phyloP scores from a whole-genome alignment of 257 asterid genomes.

The Dorcoceras hygrometricum region DNA sequence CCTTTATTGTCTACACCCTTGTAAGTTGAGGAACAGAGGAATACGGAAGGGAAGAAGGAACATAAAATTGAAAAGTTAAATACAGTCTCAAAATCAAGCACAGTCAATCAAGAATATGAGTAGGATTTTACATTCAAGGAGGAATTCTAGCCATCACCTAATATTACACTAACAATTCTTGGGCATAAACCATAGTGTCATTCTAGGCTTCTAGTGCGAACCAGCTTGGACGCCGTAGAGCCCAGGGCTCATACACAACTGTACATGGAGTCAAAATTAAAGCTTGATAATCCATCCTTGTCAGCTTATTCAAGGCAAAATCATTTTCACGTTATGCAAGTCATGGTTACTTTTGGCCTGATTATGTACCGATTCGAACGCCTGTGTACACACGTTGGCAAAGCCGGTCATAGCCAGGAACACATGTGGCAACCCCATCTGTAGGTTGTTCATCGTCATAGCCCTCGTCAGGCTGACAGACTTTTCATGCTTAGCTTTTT shows the following conservation, averaged over 20 bases:
- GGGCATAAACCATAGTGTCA: conserved; percentile 5
- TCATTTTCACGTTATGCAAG: conserved; percentile 57
- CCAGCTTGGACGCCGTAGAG: conserved; percentile 1
- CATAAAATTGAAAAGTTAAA: too few species aligned
- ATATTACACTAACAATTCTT: conserved; percentile 24
- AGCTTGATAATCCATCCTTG: conserved; percentile 1
- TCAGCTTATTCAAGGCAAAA: conserved; percentile 46
- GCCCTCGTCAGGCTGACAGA: conserved; percentile 68
- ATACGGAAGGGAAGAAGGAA: too few species aligned
- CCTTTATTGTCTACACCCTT: too few species aligned
- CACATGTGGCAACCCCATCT: conserved; percentile 88
- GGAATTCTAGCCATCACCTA: conserved; percentile 24
- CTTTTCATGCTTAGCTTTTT: conserved; percentile 85
- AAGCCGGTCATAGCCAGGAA: conserved; percentile 94
- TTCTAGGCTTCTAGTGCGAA: conserved; percentile 1
- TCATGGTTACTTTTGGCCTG: conserved; percentile 54
- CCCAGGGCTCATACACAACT: conserved; percentile 4
- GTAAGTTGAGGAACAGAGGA: too few species aligned
- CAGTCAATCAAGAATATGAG: conserved; percentile 8
- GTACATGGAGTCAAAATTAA: conserved; percentile 22
- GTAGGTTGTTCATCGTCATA: conserved; percentile 81
- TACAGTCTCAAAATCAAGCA: neutral
- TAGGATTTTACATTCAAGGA: conserved; percentile 21
- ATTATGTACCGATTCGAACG: conserved; percentile 78
- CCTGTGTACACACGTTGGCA: conserved; percentile 73